Conservation (phyloP, 495 filamentous ascomycete species). For the Letharia lupina region DNA sequence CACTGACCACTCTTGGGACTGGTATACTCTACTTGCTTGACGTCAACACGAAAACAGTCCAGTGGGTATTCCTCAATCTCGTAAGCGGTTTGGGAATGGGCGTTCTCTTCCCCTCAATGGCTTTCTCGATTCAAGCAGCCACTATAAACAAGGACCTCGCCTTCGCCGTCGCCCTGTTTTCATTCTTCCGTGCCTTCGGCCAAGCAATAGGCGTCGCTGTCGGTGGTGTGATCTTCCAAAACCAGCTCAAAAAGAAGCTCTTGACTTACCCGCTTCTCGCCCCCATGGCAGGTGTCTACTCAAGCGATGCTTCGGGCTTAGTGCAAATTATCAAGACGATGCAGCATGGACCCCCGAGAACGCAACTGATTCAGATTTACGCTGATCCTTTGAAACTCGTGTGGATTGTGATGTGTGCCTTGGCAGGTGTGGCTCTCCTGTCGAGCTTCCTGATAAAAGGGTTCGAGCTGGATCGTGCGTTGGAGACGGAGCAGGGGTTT, state of each 20-base stretch:
- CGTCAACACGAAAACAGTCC: slow-evolving; percentile 35
- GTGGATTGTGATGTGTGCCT: slow-evolving; percentile 48
- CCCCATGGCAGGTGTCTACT: slow-evolving; percentile 39
- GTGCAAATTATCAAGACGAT: slow-evolving; percentile 52
- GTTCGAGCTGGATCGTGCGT: slow-evolving; percentile 46
- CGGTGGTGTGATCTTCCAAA: slow-evolving; percentile 51
- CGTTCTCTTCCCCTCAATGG: slow-evolving; percentile 31
- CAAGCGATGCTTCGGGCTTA: slow-evolving; percentile 50
- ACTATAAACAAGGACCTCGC: slow-evolving; percentile 41
- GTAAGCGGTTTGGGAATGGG: slow-evolving; percentile 43
- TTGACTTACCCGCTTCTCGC: slow-evolving; percentile 36
- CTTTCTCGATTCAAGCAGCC: slow-evolving; percentile 44
- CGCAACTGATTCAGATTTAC: slow-evolving; percentile 44
- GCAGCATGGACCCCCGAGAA: slow-evolving; percentile 34
- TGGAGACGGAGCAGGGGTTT: slow-evolving; percentile 42
- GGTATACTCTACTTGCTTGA: slow-evolving; percentile 43
- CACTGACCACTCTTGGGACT: slow-evolving; percentile 38
- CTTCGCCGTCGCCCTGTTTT: slow-evolving; percentile 50
- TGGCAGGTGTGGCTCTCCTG: slow-evolving; percentile 42
- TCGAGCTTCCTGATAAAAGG: slow-evolving; percentile 44
- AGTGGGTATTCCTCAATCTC: slow-evolving; percentile 47
- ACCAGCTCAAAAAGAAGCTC: slow-evolving; percentile 45
- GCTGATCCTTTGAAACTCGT: slow-evolving; percentile 49
- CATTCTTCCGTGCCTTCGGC: slow-evolving; percentile 50
- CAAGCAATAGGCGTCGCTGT: slow-evolving; percentile 53